These are phyloP conservation scores for Ustilago vetiveriae DNA, from an alignment of 1,284 basidiomycete genomes.

Conservation along the genomic window DNA sequence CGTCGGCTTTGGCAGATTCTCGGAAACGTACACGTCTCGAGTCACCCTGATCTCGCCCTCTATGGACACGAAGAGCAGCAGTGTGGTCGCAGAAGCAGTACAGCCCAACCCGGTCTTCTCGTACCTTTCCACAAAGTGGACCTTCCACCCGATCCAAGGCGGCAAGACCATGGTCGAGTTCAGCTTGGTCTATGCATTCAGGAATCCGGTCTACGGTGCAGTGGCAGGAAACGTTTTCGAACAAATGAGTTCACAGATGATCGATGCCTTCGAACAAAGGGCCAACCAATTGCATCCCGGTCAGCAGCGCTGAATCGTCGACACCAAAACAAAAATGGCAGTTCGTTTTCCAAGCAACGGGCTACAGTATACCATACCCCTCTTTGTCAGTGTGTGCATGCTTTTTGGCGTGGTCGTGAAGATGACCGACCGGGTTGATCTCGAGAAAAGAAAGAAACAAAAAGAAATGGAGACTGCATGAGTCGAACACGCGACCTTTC, in stretches of 20 bases:
- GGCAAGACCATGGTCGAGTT: constrained; percentile 53
- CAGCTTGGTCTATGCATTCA: constrained; percentile 80
- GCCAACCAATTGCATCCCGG: constrained; percentile 65
- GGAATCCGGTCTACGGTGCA: constrained; percentile 83
- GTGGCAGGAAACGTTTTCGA: constrained; percentile 85
- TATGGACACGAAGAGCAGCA: constrained; percentile 72
- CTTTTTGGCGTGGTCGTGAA: too few relatives aligned
- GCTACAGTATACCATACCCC: too few relatives aligned
- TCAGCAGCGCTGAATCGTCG: not conserved
- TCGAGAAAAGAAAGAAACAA: constrained; percentile 5
- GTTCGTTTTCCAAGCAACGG: too few relatives aligned
- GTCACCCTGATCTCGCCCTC: constrained; percentile 79
- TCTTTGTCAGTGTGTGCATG: not conserved
- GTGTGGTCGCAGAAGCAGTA: constrained; percentile 37
- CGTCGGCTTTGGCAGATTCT: constrained; percentile 86
- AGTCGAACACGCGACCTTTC: constrained; percentile 58
- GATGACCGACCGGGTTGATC: too few relatives aligned
- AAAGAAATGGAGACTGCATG: constrained; percentile 51
- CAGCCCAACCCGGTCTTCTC: constrained; percentile 79
- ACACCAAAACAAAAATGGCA: not conserved
- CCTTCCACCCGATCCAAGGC: constrained; percentile 46
- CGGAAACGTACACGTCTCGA: constrained; percentile 85
- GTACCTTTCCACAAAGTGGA: constrained; percentile 79
- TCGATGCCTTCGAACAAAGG: constrained; percentile 87
- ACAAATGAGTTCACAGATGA: constrained; percentile 86